Percentiles rank a stretch among this genome's conserved stretches.
Evolutionary conservation across 1,284 basidiomycete species (phyloP).

Genomic region (Sutorius eximius): DNA sequence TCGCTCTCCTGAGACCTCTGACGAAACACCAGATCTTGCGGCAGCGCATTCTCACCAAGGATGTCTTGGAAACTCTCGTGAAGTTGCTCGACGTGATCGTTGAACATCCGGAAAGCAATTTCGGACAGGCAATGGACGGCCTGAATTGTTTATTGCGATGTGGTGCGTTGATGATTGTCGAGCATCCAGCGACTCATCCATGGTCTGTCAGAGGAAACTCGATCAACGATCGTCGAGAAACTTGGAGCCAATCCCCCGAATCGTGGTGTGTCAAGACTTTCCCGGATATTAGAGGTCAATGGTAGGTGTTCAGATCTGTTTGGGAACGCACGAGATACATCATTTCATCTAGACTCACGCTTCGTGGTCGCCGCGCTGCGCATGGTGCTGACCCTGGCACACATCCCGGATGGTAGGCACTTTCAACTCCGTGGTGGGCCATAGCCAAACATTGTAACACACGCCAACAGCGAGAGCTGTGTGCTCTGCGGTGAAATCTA

Average conservation of each 20-base stretch:
- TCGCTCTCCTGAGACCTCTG: conserved; percentile 25
- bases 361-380: conserved; percentile 19
- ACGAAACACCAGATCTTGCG: conserved; percentile 17
- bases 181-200: neutral
- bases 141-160: conserved; percentile 23
- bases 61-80: conserved; percentile 19
- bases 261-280: conserved; percentile 9
- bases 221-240: conserved; percentile 1
- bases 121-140: conserved; percentile 25
- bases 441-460: neutral
- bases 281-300: conserved; percentile 12
- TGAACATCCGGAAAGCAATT: neutral
- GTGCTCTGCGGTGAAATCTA: conserved; percentile 11
- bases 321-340: neutral
- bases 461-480: neutral
- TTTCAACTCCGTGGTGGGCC: too few relatives aligned
- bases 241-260: conserved; percentile 1
- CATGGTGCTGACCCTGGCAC: conserved; percentile 19
- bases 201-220: conserved; percentile 12
- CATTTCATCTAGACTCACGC: conserved; percentile 7
- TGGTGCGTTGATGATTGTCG: conserved; percentile 9
- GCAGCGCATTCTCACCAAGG: conserved; percentile 13
- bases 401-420: conserved; percentile 11
- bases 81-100: conserved; percentile 15
- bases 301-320: conserved; percentile 1